Base-by-base conservation (phyloP, 352 stramenopile genomes). In the Plasmopara halstedii region DNA sequence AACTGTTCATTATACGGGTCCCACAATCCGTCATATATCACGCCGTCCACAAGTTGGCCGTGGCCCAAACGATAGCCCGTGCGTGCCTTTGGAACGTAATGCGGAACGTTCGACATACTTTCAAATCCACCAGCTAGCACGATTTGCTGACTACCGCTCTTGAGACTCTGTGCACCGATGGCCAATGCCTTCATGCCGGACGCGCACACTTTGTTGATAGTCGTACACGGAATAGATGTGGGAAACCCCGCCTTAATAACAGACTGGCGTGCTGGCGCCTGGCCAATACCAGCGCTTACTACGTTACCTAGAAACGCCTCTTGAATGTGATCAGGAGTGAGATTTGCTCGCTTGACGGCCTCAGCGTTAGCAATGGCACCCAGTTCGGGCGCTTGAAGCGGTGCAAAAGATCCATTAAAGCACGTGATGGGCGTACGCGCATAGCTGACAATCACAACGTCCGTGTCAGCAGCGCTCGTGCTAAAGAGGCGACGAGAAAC, bases 201-300 rank as follows among this genome's bases (percentile, higher is more conserved):
- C 3, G 92, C 95, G 64, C 97, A 99, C 19, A 99, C 95, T 63
- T 99, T 99, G 77, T 99, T 99, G 8, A 99, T 70, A 0, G 96
- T 99, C 33, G 94, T 99, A 70, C 93, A 98, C 26, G 96, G 85
- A 27, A 96, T 96, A 15, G 69, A 86, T 48, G 93, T 70, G 2
- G 85, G 81, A 53, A 99, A 83, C 4, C 94, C 94, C 9, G 80
- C 88, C 58, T 92, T 93, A 26, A 96, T 65, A 19, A 88, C 70
- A 10, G 95, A 94, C 67, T 99, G 97, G 20, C 94, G 79, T 36
- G 93, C 88, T 0, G 96, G 97, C 21, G 95, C 95, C 70, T 99
- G 97, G 21, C 97, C 97, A 26, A 98, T 87, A 27, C 88, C 92
- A 5, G 95, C 94, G 44, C 82, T 96, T 21, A 99, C 77, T 27